Conservation (phyloP, 1,284 basidiomycete genomes). For the Tilletiaria anomala region DNA sequence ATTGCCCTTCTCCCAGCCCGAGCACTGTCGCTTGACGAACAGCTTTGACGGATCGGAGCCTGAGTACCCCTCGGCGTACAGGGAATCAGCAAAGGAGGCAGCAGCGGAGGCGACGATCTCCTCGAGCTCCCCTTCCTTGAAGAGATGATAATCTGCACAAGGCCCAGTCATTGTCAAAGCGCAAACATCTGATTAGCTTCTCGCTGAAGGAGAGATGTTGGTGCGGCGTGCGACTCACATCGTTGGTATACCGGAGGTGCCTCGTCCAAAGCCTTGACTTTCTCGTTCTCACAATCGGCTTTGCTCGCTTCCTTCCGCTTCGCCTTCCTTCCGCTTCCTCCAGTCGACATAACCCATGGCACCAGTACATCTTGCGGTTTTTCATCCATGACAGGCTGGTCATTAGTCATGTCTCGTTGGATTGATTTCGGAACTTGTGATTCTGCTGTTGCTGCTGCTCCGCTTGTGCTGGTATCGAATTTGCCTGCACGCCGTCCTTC, state of each 20-base stretch:
- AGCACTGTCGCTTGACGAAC: constrained; percentile 9
- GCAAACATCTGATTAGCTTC: too few species aligned
- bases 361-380: constrained; percentile 32
- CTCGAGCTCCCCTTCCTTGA: constrained; percentile 31
- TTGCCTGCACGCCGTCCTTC: constrained; percentile 17
- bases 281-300: not conserved
- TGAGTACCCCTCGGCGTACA: not conserved
- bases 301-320: not conserved
- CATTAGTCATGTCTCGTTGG: constrained; percentile 6
- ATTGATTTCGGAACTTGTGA: constrained; percentile 9
- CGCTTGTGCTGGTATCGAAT: constrained; percentile 11
- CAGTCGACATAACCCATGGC: constrained; percentile 23
- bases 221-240: too few species aligned
- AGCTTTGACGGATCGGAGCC: too few species aligned
- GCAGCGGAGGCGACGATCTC: constrained; percentile 22
- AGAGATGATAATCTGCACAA: constrained; percentile 36
- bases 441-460: not conserved
- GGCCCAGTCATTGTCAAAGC: not conserved
- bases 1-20: constrained; percentile 37
- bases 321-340: not conserved
- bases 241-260: constrained; percentile 22
- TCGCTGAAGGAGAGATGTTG: too few species aligned
- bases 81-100: constrained; percentile 4
- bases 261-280: not conserved
- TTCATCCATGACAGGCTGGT: too few species aligned